Percentiles rank a stretch among this genome's conserved stretches.
Evolutionary conservation across 805 yeast genomes (phyloP).

Genomic region (Metschnikowia noctiluminum): DNA sequence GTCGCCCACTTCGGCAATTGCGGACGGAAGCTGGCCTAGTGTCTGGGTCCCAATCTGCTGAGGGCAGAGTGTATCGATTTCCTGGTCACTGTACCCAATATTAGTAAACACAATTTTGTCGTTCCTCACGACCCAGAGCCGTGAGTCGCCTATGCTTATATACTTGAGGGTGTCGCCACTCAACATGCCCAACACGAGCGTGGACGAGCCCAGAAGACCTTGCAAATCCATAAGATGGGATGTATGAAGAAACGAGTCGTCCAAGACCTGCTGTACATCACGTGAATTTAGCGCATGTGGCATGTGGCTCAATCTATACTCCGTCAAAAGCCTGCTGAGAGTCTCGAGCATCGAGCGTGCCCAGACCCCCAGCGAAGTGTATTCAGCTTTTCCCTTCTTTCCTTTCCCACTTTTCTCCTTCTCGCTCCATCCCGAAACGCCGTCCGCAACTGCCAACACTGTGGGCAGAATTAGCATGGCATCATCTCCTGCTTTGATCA

Average conservation of each 20-base stretch:
- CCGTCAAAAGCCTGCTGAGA: slow-evolving; percentile 43
- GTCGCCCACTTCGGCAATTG: slow-evolving; percentile 45
- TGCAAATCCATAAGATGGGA: slow-evolving; percentile 50
- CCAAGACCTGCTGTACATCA: slow-evolving; percentile 43
- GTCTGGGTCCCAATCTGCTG: slow-evolving; percentile 54
- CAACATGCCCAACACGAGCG: slow-evolving; percentile 46
- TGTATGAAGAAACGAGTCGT: slow-evolving; percentile 46
- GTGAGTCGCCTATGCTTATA: slow-evolving; percentile 53
- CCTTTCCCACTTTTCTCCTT: not conserved
- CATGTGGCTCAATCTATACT: slow-evolving; percentile 38
- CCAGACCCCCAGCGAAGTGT: slow-evolving; percentile 47
- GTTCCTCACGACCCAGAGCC: slow-evolving; percentile 45
- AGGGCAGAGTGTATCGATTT: slow-evolving; percentile 43
- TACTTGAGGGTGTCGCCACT: slow-evolving; percentile 45
- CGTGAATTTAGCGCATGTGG: slow-evolving; percentile 38
- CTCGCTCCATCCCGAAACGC: slow-evolving; percentile 51
- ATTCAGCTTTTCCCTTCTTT: too few relatives aligned
- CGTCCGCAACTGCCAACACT: slow-evolving; percentile 53
- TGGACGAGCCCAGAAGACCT: slow-evolving; percentile 46
- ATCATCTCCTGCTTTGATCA: slow-evolving; percentile 54
- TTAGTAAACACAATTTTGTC: slow-evolving; percentile 42
- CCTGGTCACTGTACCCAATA: slow-evolving; percentile 40
- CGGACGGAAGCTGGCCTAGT: slow-evolving; percentile 40
- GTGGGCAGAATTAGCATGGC: slow-evolving; percentile 55
- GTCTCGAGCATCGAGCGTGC: slow-evolving; percentile 52